phyloP scores from a whole-genome alignment of 441 rosid genomes.

The Mallotus repandus region DNA sequence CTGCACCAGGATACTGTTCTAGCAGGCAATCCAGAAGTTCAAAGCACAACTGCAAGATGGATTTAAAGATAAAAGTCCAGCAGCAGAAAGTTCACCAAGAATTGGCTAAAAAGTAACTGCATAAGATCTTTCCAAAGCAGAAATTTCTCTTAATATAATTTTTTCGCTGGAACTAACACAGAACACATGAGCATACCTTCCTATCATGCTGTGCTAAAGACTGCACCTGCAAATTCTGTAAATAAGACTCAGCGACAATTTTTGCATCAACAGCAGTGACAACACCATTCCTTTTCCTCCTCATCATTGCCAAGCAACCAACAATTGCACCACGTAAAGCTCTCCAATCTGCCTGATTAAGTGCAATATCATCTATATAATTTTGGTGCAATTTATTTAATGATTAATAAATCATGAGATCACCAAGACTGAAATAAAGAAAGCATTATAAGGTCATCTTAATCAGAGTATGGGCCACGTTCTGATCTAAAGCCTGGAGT shows the following conservation, averaged over 20 bases:
- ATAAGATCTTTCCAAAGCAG: constrained; percentile 7
- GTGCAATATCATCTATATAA: constrained; percentile 33
- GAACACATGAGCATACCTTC: constrained; percentile 37
- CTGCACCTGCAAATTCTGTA: constrained; percentile 68
- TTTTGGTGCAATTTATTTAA: constrained; percentile 24
- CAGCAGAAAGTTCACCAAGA: constrained; percentile 18
- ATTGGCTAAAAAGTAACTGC: constrained; percentile 4
- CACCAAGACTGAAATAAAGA: constrained; percentile 2
- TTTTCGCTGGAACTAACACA: neutral
- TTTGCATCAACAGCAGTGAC: constrained; percentile 58
- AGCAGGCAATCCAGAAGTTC: constrained; percentile 82
- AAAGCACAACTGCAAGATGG: constrained; percentile 71
- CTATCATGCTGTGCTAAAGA: constrained; percentile 75
- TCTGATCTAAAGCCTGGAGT: constrained; percentile 5
- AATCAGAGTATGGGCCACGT: neutral
- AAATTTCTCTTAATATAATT: neutral
- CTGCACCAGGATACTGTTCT: constrained; percentile 50
- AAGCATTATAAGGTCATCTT: neutral
- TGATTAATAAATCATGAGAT: neutral
- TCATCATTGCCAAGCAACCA: constrained; percentile 83
- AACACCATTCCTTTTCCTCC: constrained; percentile 55
- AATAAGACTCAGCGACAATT: constrained; percentile 54
- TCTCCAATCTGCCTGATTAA: constrained; percentile 93
- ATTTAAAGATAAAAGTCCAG: constrained; percentile 23
- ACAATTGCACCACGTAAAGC: constrained; percentile 82